A percentile compares a stretch with the other conserved stretches of the same genome.
phyloP scores from a whole-genome alignment of 2,329 filamentous ascomycete species.

The Furcasterigmium sp. region DNA sequence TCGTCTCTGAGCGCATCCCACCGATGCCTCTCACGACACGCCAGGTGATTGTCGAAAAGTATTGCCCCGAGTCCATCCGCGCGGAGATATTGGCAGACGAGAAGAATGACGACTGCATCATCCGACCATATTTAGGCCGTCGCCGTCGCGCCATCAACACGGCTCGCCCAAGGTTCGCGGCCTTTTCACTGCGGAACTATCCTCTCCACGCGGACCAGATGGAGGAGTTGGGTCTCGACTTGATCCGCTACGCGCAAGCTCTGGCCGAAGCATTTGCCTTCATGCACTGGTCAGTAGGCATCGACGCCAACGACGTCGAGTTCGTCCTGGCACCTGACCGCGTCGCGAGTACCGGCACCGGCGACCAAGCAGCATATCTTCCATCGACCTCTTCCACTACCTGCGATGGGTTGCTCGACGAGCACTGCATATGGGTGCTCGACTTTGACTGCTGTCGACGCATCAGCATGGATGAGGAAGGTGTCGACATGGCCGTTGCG shows the following conservation, averaged over 20 bases:
- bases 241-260: conserved; percentile 26
- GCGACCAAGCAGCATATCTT: neutral
- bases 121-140: conserved; percentile 43
- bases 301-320: conserved; percentile 50
- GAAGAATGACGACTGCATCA: conserved; percentile 39
- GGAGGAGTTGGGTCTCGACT: conserved; percentile 30
- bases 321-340: conserved; percentile 43
- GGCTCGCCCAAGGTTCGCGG: neutral
- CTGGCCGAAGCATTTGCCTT: conserved; percentile 50
- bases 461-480: conserved; percentile 28
- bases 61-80: conserved; percentile 4
- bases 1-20: conserved; percentile 23
- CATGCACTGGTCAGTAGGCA: conserved; percentile 29
- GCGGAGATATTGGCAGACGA: conserved; percentile 12
- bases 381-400: neutral
- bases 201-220: conserved; percentile 38
- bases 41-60: conserved; percentile 13
- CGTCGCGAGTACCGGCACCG: conserved; percentile 6
- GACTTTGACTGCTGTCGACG: conserved; percentile 38
- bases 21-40: conserved; percentile 11
- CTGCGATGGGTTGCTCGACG: neutral
- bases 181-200: neutral
- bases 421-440: conserved; percentile 36
- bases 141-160: conserved; percentile 9
- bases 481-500: conserved; percentile 32